Conservation (phyloP, 2,329 filamentous ascomycete genomes). For the Penicillium hordei region DNA sequence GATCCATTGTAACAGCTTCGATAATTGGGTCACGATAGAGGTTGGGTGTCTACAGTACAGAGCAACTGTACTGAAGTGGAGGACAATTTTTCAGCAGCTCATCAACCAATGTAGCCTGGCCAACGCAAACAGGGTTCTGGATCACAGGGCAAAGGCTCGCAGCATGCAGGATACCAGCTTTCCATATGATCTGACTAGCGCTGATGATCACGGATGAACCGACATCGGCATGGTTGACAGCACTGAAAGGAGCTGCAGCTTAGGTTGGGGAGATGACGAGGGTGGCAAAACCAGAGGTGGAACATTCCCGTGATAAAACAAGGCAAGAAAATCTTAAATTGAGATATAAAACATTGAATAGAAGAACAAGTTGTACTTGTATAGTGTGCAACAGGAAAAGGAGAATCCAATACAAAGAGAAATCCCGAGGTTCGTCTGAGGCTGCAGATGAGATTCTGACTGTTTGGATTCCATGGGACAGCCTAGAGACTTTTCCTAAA, state of each 20-base stretch:
- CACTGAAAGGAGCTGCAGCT: slow-evolving; percentile 14
- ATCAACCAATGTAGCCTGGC: slow-evolving; percentile 8
- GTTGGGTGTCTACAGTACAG: background rate
- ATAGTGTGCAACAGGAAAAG: background rate
- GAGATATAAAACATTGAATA: background rate
- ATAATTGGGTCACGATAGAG: background rate
- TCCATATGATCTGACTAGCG: slow-evolving; percentile 8
- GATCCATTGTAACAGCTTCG: slow-evolving; percentile 12
- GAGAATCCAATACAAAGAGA: background rate
- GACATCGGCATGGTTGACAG: slow-evolving; percentile 17
- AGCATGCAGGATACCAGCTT: slow-evolving; percentile 5
- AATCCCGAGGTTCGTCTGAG: background rate
- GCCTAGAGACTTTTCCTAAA: background rate
- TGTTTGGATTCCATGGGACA: background rate
- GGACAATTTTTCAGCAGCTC: background rate
- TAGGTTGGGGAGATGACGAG: slow-evolving; percentile 19
- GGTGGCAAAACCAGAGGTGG: slow-evolving; percentile 22
- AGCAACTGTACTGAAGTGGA: background rate
- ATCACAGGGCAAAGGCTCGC: background rate
- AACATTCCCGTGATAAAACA: slow-evolving; percentile 9
- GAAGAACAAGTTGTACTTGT: background rate
- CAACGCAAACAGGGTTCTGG: background rate
- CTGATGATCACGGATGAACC: slow-evolving; percentile 7
- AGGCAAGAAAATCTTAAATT: background rate
- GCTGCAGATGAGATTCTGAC: background rate